phyloP scores from a whole-genome alignment of 2,329 filamentous ascomycete species.

The Aureobasidium sp. region DNA sequence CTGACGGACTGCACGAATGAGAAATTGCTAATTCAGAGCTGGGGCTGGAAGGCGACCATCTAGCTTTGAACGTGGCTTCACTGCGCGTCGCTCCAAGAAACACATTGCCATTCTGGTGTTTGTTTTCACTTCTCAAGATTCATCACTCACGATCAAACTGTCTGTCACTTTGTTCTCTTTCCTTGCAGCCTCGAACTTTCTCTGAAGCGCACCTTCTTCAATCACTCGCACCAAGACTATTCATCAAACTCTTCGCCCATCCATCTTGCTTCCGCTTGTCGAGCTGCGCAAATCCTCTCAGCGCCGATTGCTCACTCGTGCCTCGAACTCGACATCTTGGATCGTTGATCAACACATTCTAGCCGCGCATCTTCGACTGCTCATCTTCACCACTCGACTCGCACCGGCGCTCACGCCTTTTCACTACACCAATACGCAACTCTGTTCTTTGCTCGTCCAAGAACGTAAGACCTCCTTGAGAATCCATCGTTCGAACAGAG shows the following conservation, averaged over 20 bases:
- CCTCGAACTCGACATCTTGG: too few relatives aligned
- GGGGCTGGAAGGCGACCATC: too few relatives aligned
- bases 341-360: neutral
- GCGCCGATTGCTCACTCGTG: neutral
- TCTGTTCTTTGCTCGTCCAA: neutral
- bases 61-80: neutral
- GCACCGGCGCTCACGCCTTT: neutral
- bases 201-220: neutral
- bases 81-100: neutral
- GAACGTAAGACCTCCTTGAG: neutral
- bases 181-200: neutral
- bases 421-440: neutral
- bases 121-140: neutral
- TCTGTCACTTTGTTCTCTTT: neutral
- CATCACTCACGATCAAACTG: neutral
- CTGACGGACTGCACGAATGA: too few relatives aligned
- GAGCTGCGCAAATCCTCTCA: neutral
- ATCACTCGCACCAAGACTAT: neutral
- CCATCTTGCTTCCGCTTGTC: neutral
- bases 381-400: too few relatives aligned
- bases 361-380: neutral
- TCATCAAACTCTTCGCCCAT: neutral
- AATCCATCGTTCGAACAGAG: neutral
- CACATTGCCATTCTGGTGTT: neutral
- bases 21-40: too few relatives aligned